Percentiles rank a stretch among this genome's conserved stretches.
These are phyloP conservation scores for Taphrina confusa DNA, from an alignment of 1,139 yeast species.

Conservation along the genomic window DNA sequence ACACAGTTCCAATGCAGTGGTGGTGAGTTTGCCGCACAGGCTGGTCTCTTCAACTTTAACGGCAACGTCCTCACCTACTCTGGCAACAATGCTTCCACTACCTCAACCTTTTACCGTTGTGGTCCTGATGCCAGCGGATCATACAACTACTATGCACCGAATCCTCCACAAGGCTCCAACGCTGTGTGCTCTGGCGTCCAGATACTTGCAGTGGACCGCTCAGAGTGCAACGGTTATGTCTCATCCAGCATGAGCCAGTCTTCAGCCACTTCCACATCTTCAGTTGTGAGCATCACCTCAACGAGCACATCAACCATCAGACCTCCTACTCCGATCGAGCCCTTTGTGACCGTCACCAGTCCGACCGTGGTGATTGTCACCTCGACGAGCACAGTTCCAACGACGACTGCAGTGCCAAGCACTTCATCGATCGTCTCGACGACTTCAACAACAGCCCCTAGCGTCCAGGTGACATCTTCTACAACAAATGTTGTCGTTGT, in stretches of 20 bases:
- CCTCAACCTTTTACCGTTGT: conserved; percentile 11
- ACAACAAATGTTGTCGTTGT: too few relatives aligned
- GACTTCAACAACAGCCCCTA: not conserved
- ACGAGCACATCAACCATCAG: not conserved
- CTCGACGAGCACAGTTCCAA: not conserved
- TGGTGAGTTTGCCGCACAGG: conserved; percentile 1
- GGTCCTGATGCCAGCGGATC: conserved; percentile 8
- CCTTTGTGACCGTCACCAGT: not conserved
- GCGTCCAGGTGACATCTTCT: not conserved
- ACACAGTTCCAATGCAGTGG: conserved; percentile 29
- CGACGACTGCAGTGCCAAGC: not conserved
- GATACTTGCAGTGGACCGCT: not conserved
- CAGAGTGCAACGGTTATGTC: conserved; percentile 11
- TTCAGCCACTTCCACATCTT: not conserved
- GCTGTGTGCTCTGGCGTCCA: not conserved
- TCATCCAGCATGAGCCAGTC: not conserved
- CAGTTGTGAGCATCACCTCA: not conserved
- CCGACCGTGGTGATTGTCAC: not conserved
- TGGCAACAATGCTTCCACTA: conserved; percentile 9
- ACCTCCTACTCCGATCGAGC: not conserved
- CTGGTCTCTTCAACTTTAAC: conserved; percentile 1
- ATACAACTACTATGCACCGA: conserved; percentile 19
- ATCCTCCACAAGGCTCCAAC: not conserved
- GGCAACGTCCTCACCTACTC: not conserved
- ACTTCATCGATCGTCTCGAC: not conserved